Conservation (phyloP, 345 rosid species). For the Leavenworthia alabamica region DNA sequence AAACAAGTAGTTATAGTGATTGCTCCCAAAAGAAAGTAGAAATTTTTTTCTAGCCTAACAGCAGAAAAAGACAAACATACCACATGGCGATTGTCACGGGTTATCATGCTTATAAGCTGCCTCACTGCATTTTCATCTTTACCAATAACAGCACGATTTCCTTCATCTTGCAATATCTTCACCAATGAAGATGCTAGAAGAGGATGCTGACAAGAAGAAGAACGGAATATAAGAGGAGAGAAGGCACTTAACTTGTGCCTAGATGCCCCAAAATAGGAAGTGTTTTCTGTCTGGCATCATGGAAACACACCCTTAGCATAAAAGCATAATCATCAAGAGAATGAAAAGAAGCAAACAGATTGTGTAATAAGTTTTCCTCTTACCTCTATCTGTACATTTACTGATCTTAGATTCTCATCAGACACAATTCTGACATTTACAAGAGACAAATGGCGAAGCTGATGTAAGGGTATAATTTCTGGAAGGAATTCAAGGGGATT, state of each 20-base stretch:
- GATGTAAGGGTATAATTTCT: conserved; percentile 81
- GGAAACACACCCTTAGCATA: conserved; percentile 17
- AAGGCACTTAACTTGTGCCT: conserved; percentile 94
- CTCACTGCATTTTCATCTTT: conserved; percentile 99
- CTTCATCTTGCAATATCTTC: conserved; percentile 95
- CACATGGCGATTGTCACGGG: conserved; percentile 89
- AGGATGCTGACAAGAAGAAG: conserved; percentile 98
- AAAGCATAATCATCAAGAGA: conserved; percentile 1
- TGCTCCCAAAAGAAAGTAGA: conserved; percentile 17
- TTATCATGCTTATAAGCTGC: conserved; percentile 98
- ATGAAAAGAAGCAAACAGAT: neutral
- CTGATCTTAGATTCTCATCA: conserved; percentile 87
- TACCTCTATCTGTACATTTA: conserved; percentile 91
- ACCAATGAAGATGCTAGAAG: conserved; percentile 93
- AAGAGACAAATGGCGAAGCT: conserved; percentile 87
- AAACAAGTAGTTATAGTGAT: conserved; percentile 27
- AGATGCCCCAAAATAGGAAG: conserved; percentile 89
- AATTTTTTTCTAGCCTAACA: neutral
- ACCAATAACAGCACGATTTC: conserved; percentile 76
- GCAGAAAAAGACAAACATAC: conserved; percentile 41
- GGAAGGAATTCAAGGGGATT: conserved; percentile 98
- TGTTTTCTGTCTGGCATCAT: conserved; percentile 74
- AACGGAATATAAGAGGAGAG: conserved; percentile 95
- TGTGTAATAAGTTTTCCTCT: neutral
- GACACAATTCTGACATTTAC: conserved; percentile 87